Conservation (phyloP, 2,329 filamentous ascomycete species). For the Colletotrichum karsti region DNA sequence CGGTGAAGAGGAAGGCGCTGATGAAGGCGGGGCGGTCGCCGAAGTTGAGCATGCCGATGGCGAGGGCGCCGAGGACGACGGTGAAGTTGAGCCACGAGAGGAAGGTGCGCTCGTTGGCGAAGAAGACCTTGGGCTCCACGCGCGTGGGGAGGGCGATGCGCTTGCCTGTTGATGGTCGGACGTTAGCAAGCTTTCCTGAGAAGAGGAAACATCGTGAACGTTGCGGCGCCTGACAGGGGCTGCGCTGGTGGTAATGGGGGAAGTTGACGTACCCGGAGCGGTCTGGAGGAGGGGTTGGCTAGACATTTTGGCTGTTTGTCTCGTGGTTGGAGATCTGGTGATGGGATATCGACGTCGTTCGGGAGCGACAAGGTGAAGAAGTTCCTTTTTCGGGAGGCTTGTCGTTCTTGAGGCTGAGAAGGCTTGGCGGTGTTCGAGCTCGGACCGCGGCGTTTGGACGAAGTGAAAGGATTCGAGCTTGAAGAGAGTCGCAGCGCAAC, state of each 20-base stretch:
- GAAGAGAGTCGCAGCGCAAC: background rate
- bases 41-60: slow-evolving; percentile 97
- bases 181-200: slow-evolving; percentile 19
- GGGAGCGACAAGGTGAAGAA: background rate
- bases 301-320: slow-evolving; percentile 72
- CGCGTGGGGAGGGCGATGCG: slow-evolving; percentile 97
- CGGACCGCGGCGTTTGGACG: background rate
- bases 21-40: slow-evolving; percentile 95
- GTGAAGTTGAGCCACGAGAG: slow-evolving; percentile 99
- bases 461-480: background rate
- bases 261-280: slow-evolving; percentile 74
- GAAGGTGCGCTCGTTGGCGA: slow-evolving; percentile 99
- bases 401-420: background rate
- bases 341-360: background rate
- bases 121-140: slow-evolving; percentile 99
- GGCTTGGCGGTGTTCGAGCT: slow-evolving; percentile 13
- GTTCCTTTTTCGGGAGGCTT: background rate
- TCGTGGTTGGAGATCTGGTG: background rate
- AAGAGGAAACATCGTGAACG: background rate
- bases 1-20: slow-evolving; percentile 90
- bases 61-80: slow-evolving; percentile 95
- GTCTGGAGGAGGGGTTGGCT: slow-evolving; percentile 96
- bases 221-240: too few species aligned
- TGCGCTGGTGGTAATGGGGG: too few species aligned
- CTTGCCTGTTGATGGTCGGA: slow-evolving; percentile 74